Conservation (phyloP, 148 eudicot genomes). For the Camellia japonica region DNA sequence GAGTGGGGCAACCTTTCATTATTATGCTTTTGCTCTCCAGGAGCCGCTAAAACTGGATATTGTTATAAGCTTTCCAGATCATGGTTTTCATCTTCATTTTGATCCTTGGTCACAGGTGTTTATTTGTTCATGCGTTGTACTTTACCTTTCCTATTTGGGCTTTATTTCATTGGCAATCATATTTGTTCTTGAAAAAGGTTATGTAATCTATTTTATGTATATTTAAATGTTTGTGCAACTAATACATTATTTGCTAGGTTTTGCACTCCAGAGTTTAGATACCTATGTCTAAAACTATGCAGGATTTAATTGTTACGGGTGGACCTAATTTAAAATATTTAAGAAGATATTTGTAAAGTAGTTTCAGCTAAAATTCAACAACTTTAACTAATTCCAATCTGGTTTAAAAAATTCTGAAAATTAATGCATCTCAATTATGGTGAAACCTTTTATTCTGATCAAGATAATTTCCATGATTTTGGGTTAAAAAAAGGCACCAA, state of each 20-base stretch:
- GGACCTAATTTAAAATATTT: not conserved
- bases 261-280: not conserved
- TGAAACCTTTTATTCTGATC: not conserved
- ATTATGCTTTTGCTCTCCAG: conserved; percentile 34
- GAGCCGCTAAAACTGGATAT: conserved; percentile 73
- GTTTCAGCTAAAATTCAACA: not conserved
- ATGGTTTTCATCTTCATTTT: conserved; percentile 84
- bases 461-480: not conserved
- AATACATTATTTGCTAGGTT: not conserved
- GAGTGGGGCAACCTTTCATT: not conserved
- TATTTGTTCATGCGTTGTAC: not conserved
- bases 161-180: not conserved
- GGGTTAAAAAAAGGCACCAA: not conserved
- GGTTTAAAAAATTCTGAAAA: not conserved
- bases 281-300: not conserved
- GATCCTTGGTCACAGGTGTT: conserved; percentile 90
- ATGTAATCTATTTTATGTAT: not conserved
- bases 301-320: not conserved
- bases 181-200: not conserved
- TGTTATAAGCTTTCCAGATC: conserved; percentile 88
- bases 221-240: not conserved
- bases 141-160: not conserved
- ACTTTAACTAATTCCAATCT: not conserved
- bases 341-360: not conserved
- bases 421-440: not conserved